phyloP scores from a whole-genome alignment of 441 rosid genomes.

The Aleurites moluccanus region DNA sequence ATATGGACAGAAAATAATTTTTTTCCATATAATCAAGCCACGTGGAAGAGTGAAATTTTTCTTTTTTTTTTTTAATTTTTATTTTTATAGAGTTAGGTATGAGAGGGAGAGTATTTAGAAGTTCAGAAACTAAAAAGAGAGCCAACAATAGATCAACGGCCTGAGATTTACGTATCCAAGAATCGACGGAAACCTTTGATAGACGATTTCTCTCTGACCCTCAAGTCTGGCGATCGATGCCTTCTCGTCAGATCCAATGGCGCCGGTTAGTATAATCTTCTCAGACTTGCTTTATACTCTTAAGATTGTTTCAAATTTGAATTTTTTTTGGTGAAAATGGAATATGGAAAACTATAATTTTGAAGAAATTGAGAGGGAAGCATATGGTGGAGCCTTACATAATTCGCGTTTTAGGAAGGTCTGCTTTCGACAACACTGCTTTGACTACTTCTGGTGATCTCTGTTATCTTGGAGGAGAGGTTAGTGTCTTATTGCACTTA shows the following conservation, averaged over 20 bases:
- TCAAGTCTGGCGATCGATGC: constrained; percentile 69
- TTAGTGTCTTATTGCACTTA: constrained; percentile 28
- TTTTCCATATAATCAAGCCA: background rate
- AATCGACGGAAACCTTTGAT: constrained; percentile 82
- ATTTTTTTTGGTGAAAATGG: background rate
- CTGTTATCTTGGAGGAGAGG: constrained; percentile 93
- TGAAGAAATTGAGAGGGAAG: constrained; percentile 93
- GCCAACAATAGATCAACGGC: constrained; percentile 62
- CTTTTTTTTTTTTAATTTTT: background rate
- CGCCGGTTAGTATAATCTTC: constrained; percentile 54
- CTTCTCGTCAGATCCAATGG: constrained; percentile 97
- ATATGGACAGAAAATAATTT: background rate
- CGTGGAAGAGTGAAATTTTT: background rate
- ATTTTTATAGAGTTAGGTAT: background rate
- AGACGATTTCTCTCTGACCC: constrained; percentile 60
- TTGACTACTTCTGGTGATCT: constrained; percentile 87
- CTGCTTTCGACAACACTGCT: constrained; percentile 83
- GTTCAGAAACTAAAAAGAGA: background rate
- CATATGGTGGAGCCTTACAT: constrained; percentile 93
- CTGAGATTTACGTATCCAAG: constrained; percentile 88
- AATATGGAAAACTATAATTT: constrained; percentile 82
- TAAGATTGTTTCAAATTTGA: background rate
- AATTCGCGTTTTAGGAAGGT: constrained; percentile 81
- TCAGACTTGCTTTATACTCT: background rate
- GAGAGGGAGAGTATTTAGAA: background rate